Base-by-base conservation (phyloP, 2,329 filamentous ascomycete genomes). In the Gliomastix tumulicola region DNA sequence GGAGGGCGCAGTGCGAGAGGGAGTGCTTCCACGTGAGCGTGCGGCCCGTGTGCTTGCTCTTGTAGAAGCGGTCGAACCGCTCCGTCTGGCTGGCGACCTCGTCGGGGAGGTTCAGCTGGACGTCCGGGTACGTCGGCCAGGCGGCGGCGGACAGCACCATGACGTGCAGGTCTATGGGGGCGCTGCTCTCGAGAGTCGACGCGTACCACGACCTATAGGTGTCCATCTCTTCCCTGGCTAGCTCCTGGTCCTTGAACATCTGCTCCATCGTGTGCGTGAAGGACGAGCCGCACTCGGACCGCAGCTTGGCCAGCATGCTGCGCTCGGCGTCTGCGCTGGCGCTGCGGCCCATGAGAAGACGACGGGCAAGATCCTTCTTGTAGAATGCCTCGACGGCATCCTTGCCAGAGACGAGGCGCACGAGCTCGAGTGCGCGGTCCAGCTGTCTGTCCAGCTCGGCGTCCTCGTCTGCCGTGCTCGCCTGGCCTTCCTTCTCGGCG, bases 361-460 rank as follows among this genome's bases (percentile, higher is more conserved):
- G 77, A 13, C 89, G 77, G 2, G 94, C 90, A 35, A 99, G 73
- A 53, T 97, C 92, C 52, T 92, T 94, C 68, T 98, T 98, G 74
- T 99, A 99, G 56, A 98, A 98, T 2, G 92, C 90, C 57, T 98
- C 92, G 44, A 99, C 98, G 0, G 96, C 86, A 38, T 94, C 90
- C 58, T 98, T 98, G 46, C 92, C 92, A 54, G 97, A 83, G 22
- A 99, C 87, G 57, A 97, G 97, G 6, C 94, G 79, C 72, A 98
- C 98, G 5, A 99, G 69, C 57, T 97, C 90, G 4, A 99, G 69
- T 0, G 87, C 89, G 53, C 94, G 85, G 49, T 98, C 89, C 10
- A 99, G 71, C 55, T 97, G 92, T 25, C 84, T 79, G 51, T 95
- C 88, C 40, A 99, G 76, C 57, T 96, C 88, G 1, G 84, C 82